These are phyloP conservation scores for Yarrowia galli DNA, from an alignment of 1,139 yeast species.

Conservation along the genomic window DNA sequence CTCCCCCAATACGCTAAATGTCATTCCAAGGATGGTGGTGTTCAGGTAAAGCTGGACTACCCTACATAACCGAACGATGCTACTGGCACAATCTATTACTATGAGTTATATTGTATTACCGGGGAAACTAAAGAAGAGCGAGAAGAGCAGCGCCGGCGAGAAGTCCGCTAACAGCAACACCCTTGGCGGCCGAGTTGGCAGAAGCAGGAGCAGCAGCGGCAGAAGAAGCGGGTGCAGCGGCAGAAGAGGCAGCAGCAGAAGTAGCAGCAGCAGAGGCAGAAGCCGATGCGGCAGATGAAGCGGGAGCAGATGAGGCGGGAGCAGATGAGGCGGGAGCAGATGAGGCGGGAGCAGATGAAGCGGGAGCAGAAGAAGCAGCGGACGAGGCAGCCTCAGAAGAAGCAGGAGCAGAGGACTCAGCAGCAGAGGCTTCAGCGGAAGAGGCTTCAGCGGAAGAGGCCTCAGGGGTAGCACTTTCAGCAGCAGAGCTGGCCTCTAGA, in stretches of 20 bases:
- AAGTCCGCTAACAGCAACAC: not conserved
- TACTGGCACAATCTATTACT: not conserved
- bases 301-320: not conserved
- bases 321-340: too few species aligned
- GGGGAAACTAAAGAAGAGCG: not conserved
- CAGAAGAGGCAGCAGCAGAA: not conserved
- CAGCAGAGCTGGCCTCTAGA: not conserved
- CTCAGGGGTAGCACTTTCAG: not conserved
- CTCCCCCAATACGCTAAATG: too few species aligned
- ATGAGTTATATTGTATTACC: too few species aligned
- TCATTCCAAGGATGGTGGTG: too few species aligned
- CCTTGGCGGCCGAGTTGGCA: conserved; percentile 5
- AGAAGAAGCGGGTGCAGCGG: not conserved
- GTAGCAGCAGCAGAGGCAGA: not conserved
- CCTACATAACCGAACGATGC: too few species aligned
- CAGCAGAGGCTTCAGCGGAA: not conserved
- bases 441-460: not conserved
- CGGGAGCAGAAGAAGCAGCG: not conserved
- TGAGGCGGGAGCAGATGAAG: not conserved
- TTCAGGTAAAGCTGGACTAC: too few species aligned
- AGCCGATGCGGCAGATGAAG: not conserved
- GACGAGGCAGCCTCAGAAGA: not conserved
- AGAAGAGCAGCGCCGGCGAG: not conserved
- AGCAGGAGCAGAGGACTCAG: not conserved
- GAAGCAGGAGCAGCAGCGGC: not conserved